A percentile compares a stretch with the other conserved stretches of the same genome.
phyloP scores from a whole-genome alignment of 306 rosid genomes.

The Vicia faba region DNA sequence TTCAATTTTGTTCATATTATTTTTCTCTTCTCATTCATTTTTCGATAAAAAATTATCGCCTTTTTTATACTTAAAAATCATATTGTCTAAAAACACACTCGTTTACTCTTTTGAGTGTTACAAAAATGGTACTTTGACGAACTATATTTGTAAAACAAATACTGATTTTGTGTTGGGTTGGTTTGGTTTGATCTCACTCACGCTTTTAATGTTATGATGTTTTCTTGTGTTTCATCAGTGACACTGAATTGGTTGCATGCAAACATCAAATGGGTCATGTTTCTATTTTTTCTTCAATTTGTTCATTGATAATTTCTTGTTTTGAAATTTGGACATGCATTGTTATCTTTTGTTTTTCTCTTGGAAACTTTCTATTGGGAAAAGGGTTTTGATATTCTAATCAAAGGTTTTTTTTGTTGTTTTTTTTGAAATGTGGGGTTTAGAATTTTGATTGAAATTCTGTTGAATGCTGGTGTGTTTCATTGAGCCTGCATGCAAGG shows the following conservation, averaged over 20 bases:
- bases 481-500: constrained; percentile 52
- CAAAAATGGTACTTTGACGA: constrained; percentile 9
- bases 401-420: background rate
- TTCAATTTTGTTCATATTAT: background rate
- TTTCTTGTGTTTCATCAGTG: constrained; percentile 24
- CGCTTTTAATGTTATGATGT: background rate
- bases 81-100: constrained; percentile 24
- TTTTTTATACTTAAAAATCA: background rate
- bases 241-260: constrained; percentile 55
- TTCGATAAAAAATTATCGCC: background rate
- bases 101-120: background rate
- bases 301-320: background rate
- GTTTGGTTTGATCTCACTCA: constrained; percentile 29
- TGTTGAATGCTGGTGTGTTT: background rate
- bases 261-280: constrained; percentile 43
- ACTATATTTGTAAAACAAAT: constrained; percentile 26
- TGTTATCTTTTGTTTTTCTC: background rate
- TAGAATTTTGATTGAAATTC: constrained; percentile 41
- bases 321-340: constrained; percentile 27
- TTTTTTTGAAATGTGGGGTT: constrained; percentile 30
- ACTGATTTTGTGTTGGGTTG: background rate
- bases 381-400: constrained; percentile 21
- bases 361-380: background rate
- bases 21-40: background rate
- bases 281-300: constrained; percentile 14